Evolutionary conservation across 805 yeast genomes (phyloP).

Genomic region (Candida pini): DNA sequence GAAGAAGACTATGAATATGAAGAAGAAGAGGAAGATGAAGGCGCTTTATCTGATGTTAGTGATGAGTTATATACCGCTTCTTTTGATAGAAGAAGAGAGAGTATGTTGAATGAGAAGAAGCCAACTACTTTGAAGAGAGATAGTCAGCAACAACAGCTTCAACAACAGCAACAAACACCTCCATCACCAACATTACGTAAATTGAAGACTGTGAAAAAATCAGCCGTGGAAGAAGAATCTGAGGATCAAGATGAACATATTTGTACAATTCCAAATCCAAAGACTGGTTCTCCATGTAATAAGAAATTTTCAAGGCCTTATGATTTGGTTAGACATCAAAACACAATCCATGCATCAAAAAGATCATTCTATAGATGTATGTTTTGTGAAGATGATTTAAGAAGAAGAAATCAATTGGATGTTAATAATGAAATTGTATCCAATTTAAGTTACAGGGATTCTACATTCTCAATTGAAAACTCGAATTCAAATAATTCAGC

Average conservation of each 20-base stretch:
- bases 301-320: conserved; percentile 90
- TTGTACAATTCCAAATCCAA: conserved; percentile 55
- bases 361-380: conserved; percentile 83
- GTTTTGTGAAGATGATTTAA: conserved; percentile 71
- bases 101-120: conserved; percentile 15
- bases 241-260: conserved; percentile 37
- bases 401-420: conserved; percentile 35
- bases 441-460: conserved; percentile 20
- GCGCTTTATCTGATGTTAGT: conserved; percentile 19
- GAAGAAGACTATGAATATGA: conserved; percentile 14
- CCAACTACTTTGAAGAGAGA: conserved; percentile 12
- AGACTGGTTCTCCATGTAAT: conserved; percentile 58
- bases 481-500: conserved; percentile 25
- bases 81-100: conserved; percentile 23
- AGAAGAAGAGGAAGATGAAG: conserved; percentile 18
- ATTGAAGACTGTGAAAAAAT: conserved; percentile 7
- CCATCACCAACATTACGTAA: conserved; percentile 19
- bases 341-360: conserved; percentile 88
- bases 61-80: conserved; percentile 27
- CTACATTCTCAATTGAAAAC: conserved; percentile 24
- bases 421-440: conserved; percentile 41
- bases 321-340: conserved; percentile 92
- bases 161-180: no score
- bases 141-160: conserved; percentile 13
- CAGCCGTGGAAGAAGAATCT: conserved; percentile 3